A percentile compares a stretch with the other conserved stretches of the same genome.
These are phyloP conservation scores for Tulasnella sp. DNA, from an alignment of 768 basidiomycete species.

Conservation along the genomic window DNA sequence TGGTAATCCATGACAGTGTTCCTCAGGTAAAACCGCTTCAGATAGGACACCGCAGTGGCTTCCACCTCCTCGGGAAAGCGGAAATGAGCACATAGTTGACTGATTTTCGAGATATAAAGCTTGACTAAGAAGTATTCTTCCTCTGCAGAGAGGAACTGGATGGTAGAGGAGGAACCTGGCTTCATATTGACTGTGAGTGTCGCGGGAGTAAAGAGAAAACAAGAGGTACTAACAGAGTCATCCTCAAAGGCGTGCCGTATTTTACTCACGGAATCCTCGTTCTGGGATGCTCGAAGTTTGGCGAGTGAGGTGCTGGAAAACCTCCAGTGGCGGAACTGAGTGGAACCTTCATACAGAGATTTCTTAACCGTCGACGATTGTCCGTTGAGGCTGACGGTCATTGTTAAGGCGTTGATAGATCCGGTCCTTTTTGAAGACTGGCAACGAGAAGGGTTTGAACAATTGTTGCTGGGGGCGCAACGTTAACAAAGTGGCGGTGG, in stretches of 20 bases:
- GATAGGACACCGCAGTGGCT: slow-evolving; percentile 86
- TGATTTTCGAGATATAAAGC: slow-evolving; percentile 84
- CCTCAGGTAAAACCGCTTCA: slow-evolving; percentile 96
- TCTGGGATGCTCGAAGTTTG: slow-evolving; percentile 65
- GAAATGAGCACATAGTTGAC: slow-evolving; percentile 81
- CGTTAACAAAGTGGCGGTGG: background rate
- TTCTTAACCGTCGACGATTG: background rate
- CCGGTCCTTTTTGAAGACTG: background rate
- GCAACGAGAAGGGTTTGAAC: background rate
- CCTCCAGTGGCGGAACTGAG: slow-evolving; percentile 87
- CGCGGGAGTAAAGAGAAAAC: background rate
- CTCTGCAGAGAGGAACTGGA: slow-evolving; percentile 73
- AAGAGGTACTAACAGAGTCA: slow-evolving; percentile 62
- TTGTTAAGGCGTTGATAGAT: background rate
- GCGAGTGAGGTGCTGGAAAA: slow-evolving; percentile 72
- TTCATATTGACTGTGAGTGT: slow-evolving; percentile 41
- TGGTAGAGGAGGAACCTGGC: slow-evolving; percentile 72
- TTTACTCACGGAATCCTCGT: slow-evolving; percentile 71
- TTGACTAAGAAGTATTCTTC: slow-evolving; percentile 91
- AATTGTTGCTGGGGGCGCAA: background rate
- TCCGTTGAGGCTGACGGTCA: background rate
- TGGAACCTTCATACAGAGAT: slow-evolving; percentile 73
- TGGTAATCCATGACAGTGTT: slow-evolving; percentile 99
- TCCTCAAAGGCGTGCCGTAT: slow-evolving; percentile 78
- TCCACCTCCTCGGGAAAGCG: slow-evolving; percentile 91